These are phyloP conservation scores for Artemisia argyi DNA, from an alignment of 129 eudicot species.

Conservation along the genomic window DNA sequence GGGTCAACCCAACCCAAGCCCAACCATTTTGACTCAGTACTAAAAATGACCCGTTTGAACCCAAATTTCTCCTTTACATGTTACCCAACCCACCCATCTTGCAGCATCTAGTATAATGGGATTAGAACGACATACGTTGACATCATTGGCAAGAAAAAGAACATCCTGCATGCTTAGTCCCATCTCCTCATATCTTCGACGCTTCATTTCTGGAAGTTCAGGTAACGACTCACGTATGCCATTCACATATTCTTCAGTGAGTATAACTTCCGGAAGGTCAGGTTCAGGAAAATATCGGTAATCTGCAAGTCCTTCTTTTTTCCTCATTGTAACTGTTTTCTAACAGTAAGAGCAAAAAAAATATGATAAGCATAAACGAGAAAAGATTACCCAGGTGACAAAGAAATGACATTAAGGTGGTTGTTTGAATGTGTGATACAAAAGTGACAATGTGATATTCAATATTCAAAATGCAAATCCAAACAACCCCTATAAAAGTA, in stretches of 20 bases:
- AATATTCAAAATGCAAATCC: background rate
- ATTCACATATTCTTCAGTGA: slow-evolving; percentile 64
- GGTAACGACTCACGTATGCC: slow-evolving; percentile 70
- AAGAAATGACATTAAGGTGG: background rate
- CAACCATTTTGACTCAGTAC: background rate
- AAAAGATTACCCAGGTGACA: background rate
- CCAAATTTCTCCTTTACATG: background rate
- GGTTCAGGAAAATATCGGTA: slow-evolving; percentile 98
- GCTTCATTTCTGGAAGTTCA: slow-evolving; percentile 89
- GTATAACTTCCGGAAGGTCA: slow-evolving; percentile 83
- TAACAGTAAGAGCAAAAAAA: slow-evolving; percentile 31
- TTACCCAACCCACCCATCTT: background rate
- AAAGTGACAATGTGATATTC: background rate
- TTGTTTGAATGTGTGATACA: background rate
- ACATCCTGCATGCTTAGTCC: slow-evolving; percentile 93
- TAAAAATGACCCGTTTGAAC: background rate
- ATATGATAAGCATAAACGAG: slow-evolving; percentile 26
- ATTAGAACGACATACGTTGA: slow-evolving; percentile 55
- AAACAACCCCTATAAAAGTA: background rate
- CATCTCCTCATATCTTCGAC: slow-evolving; percentile 80
- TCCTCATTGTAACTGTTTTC: slow-evolving; percentile 99
- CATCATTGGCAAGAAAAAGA: slow-evolving; percentile 89
- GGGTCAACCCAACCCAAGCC: slow-evolving; percentile 5
- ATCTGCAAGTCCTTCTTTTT: slow-evolving; percentile 99
- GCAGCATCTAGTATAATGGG: background rate